Base-by-base conservation (phyloP, 2,329 filamentous ascomycete species). In the Diaporthe longicolla region DNA sequence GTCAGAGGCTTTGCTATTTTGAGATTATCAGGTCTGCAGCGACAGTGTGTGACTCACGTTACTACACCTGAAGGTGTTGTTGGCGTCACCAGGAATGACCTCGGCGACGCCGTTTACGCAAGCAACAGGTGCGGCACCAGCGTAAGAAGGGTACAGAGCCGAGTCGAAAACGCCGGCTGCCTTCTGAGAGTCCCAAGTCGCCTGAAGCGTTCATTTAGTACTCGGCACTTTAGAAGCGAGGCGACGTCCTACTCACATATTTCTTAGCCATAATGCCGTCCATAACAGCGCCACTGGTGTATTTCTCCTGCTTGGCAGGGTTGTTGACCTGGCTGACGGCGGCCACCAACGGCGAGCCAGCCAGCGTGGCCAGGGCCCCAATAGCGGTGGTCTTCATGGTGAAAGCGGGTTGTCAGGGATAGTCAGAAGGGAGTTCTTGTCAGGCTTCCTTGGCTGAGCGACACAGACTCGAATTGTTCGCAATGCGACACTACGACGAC, bases 41-140 rank as follows among this genome's bases (percentile, higher is more conserved):
- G 9, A 32, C n/a, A 0, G 8, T 26, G 19, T 1, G 48, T 29
- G 13, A 24, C 72, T 55, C 17, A 89, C 84, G 73, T 87, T 86
- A 72, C 82, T 84, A 79, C 87, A 88, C 40, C 78, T 79, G 79
- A 87, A 89, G 3, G 86, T 88, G 78, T 88, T 85, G 72, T 83
- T 81, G 24, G 82, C 79, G 71, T 89, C 85, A 2, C 85, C 86
- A 9, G 83, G 81, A 35, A 86, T 82, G 58, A 85, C 86, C 52
- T 82, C 82, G 4, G 84, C 87, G 17, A 83, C 77, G 4, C 87
- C 87, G 29, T 85, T 80, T 11, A 82, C 79, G 76, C 87, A 89
- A 10, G 76, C 74, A 7, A 82, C 75, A 32, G 72, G 57, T 3
- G 24, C 55, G 26, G 24, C 72, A 13, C 35, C 65, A 45, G 72